Conservation (phyloP, 2,329 filamentous ascomycete species). For the Fusarium xylarioides region DNA sequence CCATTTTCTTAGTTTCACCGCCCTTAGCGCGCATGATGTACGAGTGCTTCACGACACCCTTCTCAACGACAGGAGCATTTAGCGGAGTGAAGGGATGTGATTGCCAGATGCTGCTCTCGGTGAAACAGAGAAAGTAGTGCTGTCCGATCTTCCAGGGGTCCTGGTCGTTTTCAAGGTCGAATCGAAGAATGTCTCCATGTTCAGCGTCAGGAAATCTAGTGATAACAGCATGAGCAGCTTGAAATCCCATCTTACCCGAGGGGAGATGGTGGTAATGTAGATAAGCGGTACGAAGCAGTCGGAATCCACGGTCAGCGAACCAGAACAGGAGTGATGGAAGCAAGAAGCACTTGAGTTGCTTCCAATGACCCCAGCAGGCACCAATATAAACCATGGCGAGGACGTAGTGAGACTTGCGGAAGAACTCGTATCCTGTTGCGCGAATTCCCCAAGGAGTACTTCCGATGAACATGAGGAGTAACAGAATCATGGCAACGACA, state of each 20-base stretch:
- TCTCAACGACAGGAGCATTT: slow-evolving; percentile 57
- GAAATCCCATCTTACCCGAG: slow-evolving; percentile 60
- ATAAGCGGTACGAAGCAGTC: slow-evolving; percentile 65
- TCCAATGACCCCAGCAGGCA: slow-evolving; percentile 80
- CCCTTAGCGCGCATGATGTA: slow-evolving; percentile 67
- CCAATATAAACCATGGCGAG: slow-evolving; percentile 79
- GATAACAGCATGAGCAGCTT: slow-evolving; percentile 57
- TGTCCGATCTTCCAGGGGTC: slow-evolving; percentile 72
- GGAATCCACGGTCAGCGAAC: slow-evolving; percentile 68
- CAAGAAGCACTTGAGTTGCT: slow-evolving; percentile 72
- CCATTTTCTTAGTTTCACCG: slow-evolving; percentile 68
- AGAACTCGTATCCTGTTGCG: slow-evolving; percentile 78
- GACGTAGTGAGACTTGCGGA: slow-evolving; percentile 78
- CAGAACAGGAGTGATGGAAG: slow-evolving; percentile 72
- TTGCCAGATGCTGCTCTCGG: slow-evolving; percentile 74
- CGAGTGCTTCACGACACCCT: slow-evolving; percentile 57
- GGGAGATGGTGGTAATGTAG: slow-evolving; percentile 67
- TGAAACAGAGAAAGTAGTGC: slow-evolving; percentile 77
- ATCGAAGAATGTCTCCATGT: slow-evolving; percentile 69
- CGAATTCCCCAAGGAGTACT: slow-evolving; percentile 67
- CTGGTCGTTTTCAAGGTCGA: slow-evolving; percentile 72
- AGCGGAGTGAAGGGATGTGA: slow-evolving; percentile 76
- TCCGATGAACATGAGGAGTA: slow-evolving; percentile 68
- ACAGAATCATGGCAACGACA: slow-evolving; percentile 71
- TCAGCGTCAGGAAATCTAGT: slow-evolving; percentile 62